Evolutionary conservation across 2,329 filamentous ascomycete species (phyloP), one percentile per base, ranked within the genome.

Genomic region (Colletotrichum liriopes): DNA sequence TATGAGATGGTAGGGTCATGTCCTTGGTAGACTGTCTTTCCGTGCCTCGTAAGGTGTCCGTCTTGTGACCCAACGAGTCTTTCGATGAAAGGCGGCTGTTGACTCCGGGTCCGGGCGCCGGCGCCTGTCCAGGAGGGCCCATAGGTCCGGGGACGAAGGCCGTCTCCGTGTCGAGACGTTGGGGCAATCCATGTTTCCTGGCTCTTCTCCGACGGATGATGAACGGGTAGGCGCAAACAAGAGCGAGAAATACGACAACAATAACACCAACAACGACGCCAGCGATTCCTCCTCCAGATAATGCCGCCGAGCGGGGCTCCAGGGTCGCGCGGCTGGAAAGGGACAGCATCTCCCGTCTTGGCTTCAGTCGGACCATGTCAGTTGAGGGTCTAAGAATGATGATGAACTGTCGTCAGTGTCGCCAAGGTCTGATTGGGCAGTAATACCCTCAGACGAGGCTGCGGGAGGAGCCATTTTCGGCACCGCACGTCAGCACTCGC

Each of bases 171-270:
- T 83, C 81, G 59, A 75, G 71, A 16, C 72, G 65, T 49, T 74
- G 72, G n/a, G 56, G 68, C 26, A 75, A 49, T 54, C 58, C 73
- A 60, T 76, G 75, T 65, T 72, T 77, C 45, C 77, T 77, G 59
- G 77, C 78, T 69, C 77, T 75, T 52, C 69, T 82, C n/a, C 71
- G 75, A 55, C 81, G 75, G 58, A 84, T 75, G 47, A 84, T 72
- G 65, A 84, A 77, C 18, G 83, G 83, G 65, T 84, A 84, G 49
- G 83, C 78, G 64, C 83, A 84, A 45, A 84, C 74, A 62, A 77
- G 73, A 59, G 83, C 76, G 55, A 79, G 74, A 52, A 76, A 82
- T 55, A 83, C 8, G 47, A 47, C 60, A 37, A 63, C 71, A 51
- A 82, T 65, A 62, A 79, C 75, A 41, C 83, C 83, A 54, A 84